Evolutionary conservation across 1,284 basidiomycete species (phyloP).

Genomic region (Porphyrellus sp.): DNA sequence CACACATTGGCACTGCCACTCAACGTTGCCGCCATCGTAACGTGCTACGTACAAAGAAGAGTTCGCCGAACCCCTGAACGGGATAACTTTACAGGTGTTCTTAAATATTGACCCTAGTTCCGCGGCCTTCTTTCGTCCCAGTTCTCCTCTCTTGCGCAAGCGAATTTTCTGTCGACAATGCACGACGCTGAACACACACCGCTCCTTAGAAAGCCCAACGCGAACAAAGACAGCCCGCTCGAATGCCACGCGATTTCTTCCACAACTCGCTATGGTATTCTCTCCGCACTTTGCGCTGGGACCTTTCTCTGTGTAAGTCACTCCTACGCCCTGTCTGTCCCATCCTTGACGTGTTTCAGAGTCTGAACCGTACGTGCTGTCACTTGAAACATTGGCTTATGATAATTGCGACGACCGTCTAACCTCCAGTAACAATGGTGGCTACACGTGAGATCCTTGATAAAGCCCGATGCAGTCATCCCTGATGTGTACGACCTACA

Average conservation of each 20-base stretch:
- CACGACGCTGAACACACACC: slow-evolving; percentile 9
- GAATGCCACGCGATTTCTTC: slow-evolving; percentile 11
- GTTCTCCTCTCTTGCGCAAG: no score
- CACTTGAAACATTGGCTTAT: background rate
- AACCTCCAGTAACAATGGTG: slow-evolving; percentile 27
- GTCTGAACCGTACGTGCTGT: slow-evolving; percentile 19
- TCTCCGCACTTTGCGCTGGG: slow-evolving; percentile 17
- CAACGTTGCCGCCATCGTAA: no score
- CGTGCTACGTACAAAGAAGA: no score
- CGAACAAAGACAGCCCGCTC: background rate
- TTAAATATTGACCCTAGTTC: no score
- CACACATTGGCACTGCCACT: no score
- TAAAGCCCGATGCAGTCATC: background rate
- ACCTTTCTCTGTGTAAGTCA: slow-evolving; percentile 23
- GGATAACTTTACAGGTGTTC: no score
- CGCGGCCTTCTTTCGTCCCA: no score
- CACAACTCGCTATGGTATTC: slow-evolving; percentile 14
- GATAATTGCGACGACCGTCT: background rate
- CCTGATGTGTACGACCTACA: slow-evolving; percentile 4
- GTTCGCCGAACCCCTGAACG: no score
- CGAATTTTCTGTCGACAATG: background rate
- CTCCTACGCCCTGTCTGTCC: background rate
- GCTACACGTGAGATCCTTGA: slow-evolving; percentile 15
- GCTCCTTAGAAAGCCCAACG: slow-evolving; percentile 1
- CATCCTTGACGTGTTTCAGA: slow-evolving; percentile 6